A percentile compares a stretch with the other conserved stretches of the same genome.
phyloP scores from a whole-genome alignment of 1,139 yeast species.

The Yamadazyma buinensis region DNA sequence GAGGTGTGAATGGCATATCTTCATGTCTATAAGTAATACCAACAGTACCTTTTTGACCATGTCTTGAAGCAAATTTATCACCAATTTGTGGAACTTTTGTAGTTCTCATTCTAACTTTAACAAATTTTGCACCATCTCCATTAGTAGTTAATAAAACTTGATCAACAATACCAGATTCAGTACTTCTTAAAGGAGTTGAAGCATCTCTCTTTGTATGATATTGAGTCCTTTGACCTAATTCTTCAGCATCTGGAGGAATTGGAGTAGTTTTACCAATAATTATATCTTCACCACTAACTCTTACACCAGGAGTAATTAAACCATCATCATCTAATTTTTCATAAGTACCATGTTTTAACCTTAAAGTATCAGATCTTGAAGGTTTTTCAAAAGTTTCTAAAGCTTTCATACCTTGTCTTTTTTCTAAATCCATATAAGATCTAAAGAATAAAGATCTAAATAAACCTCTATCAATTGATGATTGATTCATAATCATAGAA shows the following conservation, averaged over 20 bases:
- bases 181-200: constrained; percentile 92
- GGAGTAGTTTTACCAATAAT: constrained; percentile 99
- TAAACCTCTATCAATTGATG: constrained; percentile 93
- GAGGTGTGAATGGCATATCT: constrained; percentile 97
- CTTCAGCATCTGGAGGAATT: constrained; percentile 96
- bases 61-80: constrained; percentile 98
- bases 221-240: constrained; percentile 96
- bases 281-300: constrained; percentile 98
- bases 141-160: constrained; percentile 95
- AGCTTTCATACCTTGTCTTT: constrained; percentile 97
- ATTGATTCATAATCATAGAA: constrained; percentile 99
- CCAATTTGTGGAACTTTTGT: constrained; percentile 98
- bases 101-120: constrained; percentile 97
- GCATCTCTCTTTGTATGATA: constrained; percentile 98
- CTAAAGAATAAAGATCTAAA: constrained; percentile 94
- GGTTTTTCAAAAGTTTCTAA: constrained; percentile 97
- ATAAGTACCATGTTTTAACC: constrained; percentile 96
- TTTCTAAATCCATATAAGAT: constrained; percentile 97
- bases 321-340: constrained; percentile 99
- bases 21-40: constrained; percentile 98
- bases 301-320: constrained; percentile 93
- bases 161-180: constrained; percentile 98
- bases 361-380: constrained; percentile 85
- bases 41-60: constrained; percentile 99
- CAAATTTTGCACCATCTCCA: constrained; percentile 96